These are phyloP conservation scores for Agaricales sp. DNA, from an alignment of 1,284 basidiomycete genomes.

Conservation along the genomic window DNA sequence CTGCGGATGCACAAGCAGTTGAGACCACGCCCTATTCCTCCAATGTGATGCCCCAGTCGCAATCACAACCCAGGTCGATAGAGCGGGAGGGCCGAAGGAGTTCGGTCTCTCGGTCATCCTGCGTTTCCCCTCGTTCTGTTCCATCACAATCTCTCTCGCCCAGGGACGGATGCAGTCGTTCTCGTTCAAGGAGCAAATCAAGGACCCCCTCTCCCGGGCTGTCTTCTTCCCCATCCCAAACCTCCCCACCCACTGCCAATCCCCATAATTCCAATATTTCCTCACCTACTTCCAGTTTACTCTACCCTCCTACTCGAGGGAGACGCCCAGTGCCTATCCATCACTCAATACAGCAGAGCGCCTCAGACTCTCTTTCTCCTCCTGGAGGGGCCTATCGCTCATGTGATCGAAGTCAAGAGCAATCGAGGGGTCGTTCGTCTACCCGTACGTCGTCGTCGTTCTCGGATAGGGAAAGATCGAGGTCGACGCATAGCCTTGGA, in stretches of 20 bases:
- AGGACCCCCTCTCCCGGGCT: slow-evolving; percentile 30
- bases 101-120: too few relatives aligned
- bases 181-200: slow-evolving; percentile 29
- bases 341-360: neutral
- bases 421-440: slow-evolving; percentile 38
- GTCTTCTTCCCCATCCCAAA: slow-evolving; percentile 9
- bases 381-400: slow-evolving; percentile 11
- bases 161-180: slow-evolving; percentile 16
- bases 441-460: slow-evolving; percentile 41
- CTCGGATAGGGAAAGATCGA: slow-evolving; percentile 31
- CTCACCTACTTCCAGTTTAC: slow-evolving; percentile 12
- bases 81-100: too few relatives aligned
- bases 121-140: slow-evolving; percentile 11
- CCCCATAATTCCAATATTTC: slow-evolving; percentile 22
- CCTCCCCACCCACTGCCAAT: slow-evolving; percentile 15
- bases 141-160: slow-evolving; percentile 1
- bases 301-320: slow-evolving; percentile 25
- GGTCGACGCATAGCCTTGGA: slow-evolving; percentile 22
- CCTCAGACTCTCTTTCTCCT: neutral
- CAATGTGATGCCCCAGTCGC: too few relatives aligned
- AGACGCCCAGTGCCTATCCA: slow-evolving; percentile 12
- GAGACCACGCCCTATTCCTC: slow-evolving; percentile 22
- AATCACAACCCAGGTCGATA: too few relatives aligned
- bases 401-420: slow-evolving; percentile 12
- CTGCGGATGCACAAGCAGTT: slow-evolving; percentile 5